A percentile compares a stretch with the other conserved stretches of the same genome.
These are phyloP conservation scores for Crucibulum parvulum DNA, from an alignment of 1,284 basidiomycete genomes.

Conservation along the genomic window DNA sequence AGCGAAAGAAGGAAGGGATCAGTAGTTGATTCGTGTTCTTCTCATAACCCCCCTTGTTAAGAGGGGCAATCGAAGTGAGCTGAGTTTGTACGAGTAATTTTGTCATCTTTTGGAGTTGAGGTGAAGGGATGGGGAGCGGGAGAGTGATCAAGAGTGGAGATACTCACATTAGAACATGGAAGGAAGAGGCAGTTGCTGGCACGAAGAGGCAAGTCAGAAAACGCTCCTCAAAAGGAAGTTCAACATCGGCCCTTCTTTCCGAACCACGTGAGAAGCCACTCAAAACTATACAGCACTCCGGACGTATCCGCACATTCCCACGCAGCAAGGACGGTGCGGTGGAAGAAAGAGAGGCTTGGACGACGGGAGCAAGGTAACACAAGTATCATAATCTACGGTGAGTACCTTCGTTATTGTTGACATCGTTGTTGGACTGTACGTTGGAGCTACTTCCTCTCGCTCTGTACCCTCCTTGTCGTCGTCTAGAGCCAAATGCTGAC, in stretches of 20 bases:
- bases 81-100: conserved; percentile 57
- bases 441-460: conserved; percentile 12
- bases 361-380: conserved; percentile 9
- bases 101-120: conserved; percentile 46
- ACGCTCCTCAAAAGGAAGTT: not conserved
- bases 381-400: conserved; percentile 30
- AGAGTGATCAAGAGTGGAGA: conserved; percentile 11
- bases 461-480: conserved; percentile 15
- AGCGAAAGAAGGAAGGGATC: conserved; percentile 32
- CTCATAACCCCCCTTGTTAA: conserved; percentile 47
- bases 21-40: conserved; percentile 51
- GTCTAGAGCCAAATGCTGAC: conserved; percentile 4
- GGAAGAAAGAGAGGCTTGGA: too few species aligned
- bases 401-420: conserved; percentile 19
- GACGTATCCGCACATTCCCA: conserved; percentile 26
- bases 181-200: conserved; percentile 29
- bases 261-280: not conserved
- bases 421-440: conserved; percentile 17
- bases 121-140: conserved; percentile 2
- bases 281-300: not conserved
- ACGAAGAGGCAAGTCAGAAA: conserved; percentile 16
- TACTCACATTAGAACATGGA: conserved; percentile 2
- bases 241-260: not conserved
- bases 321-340: conserved; percentile 10
- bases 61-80: conserved; percentile 63